A percentile compares a stretch with the other conserved stretches of the same genome.
Conservation (phyloP, 306 rosid species). For the Trichosanthes truncata region DNA sequence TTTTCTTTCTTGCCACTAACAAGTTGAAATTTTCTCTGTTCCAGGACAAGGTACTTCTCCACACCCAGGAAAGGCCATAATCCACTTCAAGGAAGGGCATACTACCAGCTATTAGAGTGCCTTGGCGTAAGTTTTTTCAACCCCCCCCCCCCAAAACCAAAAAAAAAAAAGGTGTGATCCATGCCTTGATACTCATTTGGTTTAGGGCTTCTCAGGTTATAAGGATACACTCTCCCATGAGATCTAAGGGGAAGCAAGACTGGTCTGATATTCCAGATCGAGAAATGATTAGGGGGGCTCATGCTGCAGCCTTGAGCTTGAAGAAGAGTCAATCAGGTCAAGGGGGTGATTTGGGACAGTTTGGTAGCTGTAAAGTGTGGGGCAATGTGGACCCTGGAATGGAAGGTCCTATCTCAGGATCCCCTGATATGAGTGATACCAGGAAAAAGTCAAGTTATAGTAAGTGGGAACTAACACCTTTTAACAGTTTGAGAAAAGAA, state of each 20-base stretch:
- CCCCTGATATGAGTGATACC: conserved; percentile 74
- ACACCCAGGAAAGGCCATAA: conserved; percentile 92
- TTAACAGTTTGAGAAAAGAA: conserved; percentile 66
- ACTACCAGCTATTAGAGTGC: conserved; percentile 94
- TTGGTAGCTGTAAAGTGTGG: conserved; percentile 86
- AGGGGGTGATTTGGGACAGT: conserved; percentile 57
- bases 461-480: conserved; percentile 88
- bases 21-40: neutral
- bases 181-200: neutral
- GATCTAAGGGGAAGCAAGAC: conserved; percentile 72
- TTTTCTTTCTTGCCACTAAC: conserved; percentile 6
- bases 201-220: conserved; percentile 52
- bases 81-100: conserved; percentile 99
- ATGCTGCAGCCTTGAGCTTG: conserved; percentile 60
- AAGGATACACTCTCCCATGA: conserved; percentile 95
- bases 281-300: conserved; percentile 70
- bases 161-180: neutral
- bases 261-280: conserved; percentile 86
- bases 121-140: conserved; percentile 58
- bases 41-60: conserved; percentile 93
- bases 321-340: conserved; percentile 32
- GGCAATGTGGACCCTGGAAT: conserved; percentile 60
- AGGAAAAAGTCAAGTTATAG: conserved; percentile 63
- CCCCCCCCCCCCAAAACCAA: neutral
- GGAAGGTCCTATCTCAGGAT: conserved; percentile 70